Percentiles rank a stretch among this genome's conserved stretches.
Evolutionary conservation across 139 green algal genomes (phyloP).

Genomic region (Dunaliella sp.): DNA sequence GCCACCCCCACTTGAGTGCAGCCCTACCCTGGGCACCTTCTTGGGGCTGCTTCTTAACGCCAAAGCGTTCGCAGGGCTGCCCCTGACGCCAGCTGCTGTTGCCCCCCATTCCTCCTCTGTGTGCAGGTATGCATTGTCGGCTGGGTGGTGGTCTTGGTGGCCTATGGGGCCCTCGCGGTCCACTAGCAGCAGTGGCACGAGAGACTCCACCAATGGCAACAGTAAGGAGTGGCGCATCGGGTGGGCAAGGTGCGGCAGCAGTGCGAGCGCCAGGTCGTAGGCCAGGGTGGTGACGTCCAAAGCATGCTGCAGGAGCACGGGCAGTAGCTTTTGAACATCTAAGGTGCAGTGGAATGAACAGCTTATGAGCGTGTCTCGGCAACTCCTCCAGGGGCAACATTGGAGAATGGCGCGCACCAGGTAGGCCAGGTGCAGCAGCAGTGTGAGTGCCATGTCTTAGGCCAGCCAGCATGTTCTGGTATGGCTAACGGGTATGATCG

Average conservation of each 20-base stretch:
- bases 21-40: neutral
- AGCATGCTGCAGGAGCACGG: neutral
- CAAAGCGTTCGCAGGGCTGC: neutral
- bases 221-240: slow-evolving; percentile 33
- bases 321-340: no score
- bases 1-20: no score
- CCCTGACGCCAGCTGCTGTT: neutral
- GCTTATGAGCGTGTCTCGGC: no score
- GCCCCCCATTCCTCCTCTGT: neutral
- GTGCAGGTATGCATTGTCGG: neutral
- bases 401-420: no score
- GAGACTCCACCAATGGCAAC: slow-evolving; percentile 40
- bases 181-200: slow-evolving; percentile 38
- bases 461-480: no score
- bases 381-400: no score
- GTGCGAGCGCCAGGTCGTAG: slow-evolving; percentile 19
- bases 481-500: no score
- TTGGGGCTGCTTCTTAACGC: neutral
- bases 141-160: neutral
- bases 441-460: no score
- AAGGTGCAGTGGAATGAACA: no score
- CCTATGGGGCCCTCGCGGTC: slow-evolving; percentile 1
- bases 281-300: slow-evolving; percentile 34
- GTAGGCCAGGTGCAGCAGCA: no score
- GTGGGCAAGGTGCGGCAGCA: slow-evolving; percentile 25